Evolutionary conservation across 768 basidiomycete genomes (phyloP), one percentile per base, ranked within the genome.

Genomic region (Xerocomellus dryophilus): DNA sequence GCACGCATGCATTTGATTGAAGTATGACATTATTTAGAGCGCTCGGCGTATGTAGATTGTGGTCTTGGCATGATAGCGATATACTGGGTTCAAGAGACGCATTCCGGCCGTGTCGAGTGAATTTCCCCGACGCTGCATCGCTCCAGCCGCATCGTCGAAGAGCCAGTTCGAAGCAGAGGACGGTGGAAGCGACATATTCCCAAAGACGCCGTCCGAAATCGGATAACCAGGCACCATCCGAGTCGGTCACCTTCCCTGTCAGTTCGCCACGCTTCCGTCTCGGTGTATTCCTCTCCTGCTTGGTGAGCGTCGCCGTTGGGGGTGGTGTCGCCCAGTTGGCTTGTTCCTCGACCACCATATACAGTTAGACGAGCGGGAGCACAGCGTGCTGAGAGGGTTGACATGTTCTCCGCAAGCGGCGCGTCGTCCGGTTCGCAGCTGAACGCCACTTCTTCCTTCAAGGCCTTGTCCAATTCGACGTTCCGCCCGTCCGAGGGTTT

Each of bases 401-500:
- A n/a, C n/a, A 79, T 72, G 40, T 78, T 74, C 18, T 76, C 67
- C 25, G 73, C 76, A 45, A 72, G 73, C 41, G 75, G 65, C 1
- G 72, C 73, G 20, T 68, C 71, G n/a, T 76, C 74, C 23, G 75
- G 61, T 50, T 76, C 74, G 17, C 65, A 65, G 43, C 59, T 64
- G 32, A 73, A 62, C 4, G 47, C 31, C 35, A 65, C 62, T 12
- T 66, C 66, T 36, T 64, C 65, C 29, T 61, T 60, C 21, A 54
- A 63, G 35, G 66, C 61, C 14, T 58, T 62, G 17, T 61, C 61
- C n/a, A n/a, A n/a, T n/a, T n/a, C n/a, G n/a, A n/a, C n/a, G n/a
- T n/a, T n/a, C n/a, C n/a, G n/a, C n/a, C n/a, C n/a, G n/a, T n/a
- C n/a, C n/a, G n/a, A n/a, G n/a, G n/a, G n/a, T n/a, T n/a, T n/a